Evolutionary conservation across 179 eudicot genomes (phyloP), one percentile per base, ranked within the genome.

Genomic region (Patellifolia procumbens): DNA sequence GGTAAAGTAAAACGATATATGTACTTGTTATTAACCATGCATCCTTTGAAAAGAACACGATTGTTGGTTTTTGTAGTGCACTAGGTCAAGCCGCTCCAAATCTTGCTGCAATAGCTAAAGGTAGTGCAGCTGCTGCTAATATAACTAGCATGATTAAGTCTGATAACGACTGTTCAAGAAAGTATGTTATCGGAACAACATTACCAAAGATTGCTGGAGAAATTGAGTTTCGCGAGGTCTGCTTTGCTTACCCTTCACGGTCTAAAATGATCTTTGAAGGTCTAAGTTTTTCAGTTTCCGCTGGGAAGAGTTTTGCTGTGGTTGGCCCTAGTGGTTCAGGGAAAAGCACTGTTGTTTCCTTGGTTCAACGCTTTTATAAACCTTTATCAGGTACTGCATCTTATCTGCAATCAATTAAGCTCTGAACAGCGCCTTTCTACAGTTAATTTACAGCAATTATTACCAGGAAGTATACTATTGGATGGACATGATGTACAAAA

Each of bases 251-350:
- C 73, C 95, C 95, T 6, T 91, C 95, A 34, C 80, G 95, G 46
- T 67, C 91, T 31, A 77, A 82, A 15, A 85, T 68, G 85, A 78
- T 91, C 62, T 84, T 91, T 74, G 83, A 86, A 68, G 74, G 85
- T 73, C 82, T 91, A 52, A 81, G 78, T 62, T 87, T 91, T 73
- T 77, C 85, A 53, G 81, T 89, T 61, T 62, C 75, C 43, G 87
- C 92, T 20, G 95, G 95, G 15, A 86, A 86, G 81, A 85, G 82
- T 31, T 79, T 86, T 76, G 95, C 95, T 66, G 68, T 91, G 68
- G 95, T 91, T 11, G 95, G 95, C 60, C 88, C 89, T 34, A 91
- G 95, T 81, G 95, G 95, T 26, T 91, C 95, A 0, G 95, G 95
- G 48, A 91, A 91, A 78, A 89, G 92, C 86, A 91, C 92, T 4